phyloP scores from a whole-genome alignment of 306 rosid genomes.

The Canavalia ensiformis region DNA sequence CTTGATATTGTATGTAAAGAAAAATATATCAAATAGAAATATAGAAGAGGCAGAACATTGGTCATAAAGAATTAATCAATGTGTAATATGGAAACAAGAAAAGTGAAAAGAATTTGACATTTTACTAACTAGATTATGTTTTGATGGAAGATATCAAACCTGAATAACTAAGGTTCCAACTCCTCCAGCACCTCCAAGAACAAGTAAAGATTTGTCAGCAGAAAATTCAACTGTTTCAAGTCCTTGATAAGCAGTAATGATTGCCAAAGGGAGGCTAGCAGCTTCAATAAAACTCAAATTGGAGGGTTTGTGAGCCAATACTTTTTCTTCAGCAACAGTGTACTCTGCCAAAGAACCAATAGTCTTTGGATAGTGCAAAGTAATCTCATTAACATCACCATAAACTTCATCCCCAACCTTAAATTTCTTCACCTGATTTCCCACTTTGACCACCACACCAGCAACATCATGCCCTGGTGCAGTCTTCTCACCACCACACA shows the following conservation, averaged over 20 bases:
- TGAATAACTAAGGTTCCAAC: conserved; percentile 69
- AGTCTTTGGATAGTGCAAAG: conserved; percentile 47
- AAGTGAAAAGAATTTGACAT: no score
- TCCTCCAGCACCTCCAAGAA: conserved; percentile 81
- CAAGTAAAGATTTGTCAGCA: conserved; percentile 64
- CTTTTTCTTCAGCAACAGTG: conserved; percentile 64
- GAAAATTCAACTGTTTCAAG: conserved; percentile 56
- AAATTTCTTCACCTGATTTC: conserved; percentile 63
- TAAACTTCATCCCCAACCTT: conserved; percentile 75
- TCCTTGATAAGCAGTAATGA: conserved; percentile 72
- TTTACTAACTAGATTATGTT: no score
- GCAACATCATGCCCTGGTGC: conserved; percentile 70
- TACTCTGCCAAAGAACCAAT: conserved; percentile 69
- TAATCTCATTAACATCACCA: conserved; percentile 62
- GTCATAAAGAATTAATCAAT: no score
- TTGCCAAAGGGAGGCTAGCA: conserved; percentile 73
- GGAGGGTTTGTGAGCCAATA: conserved; percentile 66
- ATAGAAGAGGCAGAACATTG: no score
- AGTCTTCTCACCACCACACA: conserved; percentile 43
- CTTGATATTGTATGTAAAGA: no score
- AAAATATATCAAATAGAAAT: no score
- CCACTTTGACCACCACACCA: conserved; percentile 72
- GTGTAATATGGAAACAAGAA: no score
- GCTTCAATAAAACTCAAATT: conserved; percentile 72
- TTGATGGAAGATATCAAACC: conserved; percentile 43